Percentiles rank a stretch among this genome's conserved stretches.
Conservation (phyloP, 148 eudicot species). For the Silene uniflora region DNA sequence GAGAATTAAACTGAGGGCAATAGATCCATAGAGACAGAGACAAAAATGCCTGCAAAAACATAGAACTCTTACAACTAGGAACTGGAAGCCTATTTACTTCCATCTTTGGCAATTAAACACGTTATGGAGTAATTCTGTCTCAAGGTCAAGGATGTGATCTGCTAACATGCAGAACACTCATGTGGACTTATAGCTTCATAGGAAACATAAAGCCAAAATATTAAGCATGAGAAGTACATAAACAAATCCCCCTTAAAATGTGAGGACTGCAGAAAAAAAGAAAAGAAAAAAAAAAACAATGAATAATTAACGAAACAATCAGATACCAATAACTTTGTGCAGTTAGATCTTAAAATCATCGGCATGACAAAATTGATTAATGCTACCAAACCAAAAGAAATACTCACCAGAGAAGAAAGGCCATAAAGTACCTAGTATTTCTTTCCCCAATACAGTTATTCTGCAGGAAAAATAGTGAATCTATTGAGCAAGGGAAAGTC, state of each 20-base stretch:
- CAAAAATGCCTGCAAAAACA: slow-evolving; percentile 78
- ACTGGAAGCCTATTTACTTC: slow-evolving; percentile 12
- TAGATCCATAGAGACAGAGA: slow-evolving; percentile 83
- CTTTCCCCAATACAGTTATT: slow-evolving; percentile 98
- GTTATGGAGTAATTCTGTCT: neutral
- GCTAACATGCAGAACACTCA: neutral
- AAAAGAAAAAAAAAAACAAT: slow-evolving; percentile 5
- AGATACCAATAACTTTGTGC: neutral
- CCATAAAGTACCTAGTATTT: slow-evolving; percentile 82
- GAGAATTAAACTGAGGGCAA: slow-evolving; percentile 70
- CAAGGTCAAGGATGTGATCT: neutral
- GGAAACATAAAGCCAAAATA: neutral
- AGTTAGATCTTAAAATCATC: neutral
- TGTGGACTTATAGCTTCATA: neutral
- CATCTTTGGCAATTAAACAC: neutral
- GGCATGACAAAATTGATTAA: neutral
- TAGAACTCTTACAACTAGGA: slow-evolving; percentile 5
- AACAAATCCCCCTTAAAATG: too few species aligned
- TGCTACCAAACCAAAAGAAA: neutral
- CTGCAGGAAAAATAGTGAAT: slow-evolving; percentile 41
- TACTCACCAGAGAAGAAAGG: slow-evolving; percentile 90
- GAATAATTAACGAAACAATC: neutral
- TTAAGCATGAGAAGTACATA: neutral
- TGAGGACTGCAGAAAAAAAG: neutral
- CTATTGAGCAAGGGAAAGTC: slow-evolving; percentile 3